Evolutionary conservation across 2,329 filamentous ascomycete genomes (phyloP).

Genomic region (Rutstroemia sp.): DNA sequence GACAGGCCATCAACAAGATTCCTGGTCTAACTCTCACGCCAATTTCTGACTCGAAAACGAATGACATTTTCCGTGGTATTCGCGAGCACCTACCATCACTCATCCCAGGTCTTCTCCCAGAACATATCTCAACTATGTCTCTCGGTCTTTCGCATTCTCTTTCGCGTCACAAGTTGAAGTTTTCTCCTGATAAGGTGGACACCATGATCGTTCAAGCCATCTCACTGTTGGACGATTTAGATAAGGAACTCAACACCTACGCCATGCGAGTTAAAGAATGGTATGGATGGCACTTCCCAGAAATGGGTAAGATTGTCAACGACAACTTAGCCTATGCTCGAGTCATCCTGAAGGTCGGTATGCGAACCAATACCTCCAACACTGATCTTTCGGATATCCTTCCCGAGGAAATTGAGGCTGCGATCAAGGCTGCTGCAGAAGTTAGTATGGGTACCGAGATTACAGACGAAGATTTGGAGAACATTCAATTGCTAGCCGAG

Average conservation of each 20-base stretch:
- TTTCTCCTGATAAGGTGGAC: slow-evolving; percentile 97
- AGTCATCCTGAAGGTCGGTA: slow-evolving; percentile 82
- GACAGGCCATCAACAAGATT: slow-evolving; percentile 85
- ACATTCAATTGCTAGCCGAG: slow-evolving; percentile 85
- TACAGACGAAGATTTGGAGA: slow-evolving; percentile 82
- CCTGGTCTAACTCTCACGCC: slow-evolving; percentile 79
- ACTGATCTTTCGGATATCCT: slow-evolving; percentile 83
- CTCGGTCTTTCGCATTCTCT: slow-evolving; percentile 95
- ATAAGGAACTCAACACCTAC: slow-evolving; percentile 98
- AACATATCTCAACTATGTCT: slow-evolving; percentile 89
- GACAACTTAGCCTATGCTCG: slow-evolving; percentile 93
- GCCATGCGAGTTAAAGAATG: slow-evolving; percentile 99
- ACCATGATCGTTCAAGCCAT: slow-evolving; percentile 99
- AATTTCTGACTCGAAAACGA: slow-evolving; percentile 72
- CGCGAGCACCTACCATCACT: slow-evolving; percentile 84
- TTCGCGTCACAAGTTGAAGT: slow-evolving; percentile 96
- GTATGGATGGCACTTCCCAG: slow-evolving; percentile 99
- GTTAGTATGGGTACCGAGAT: slow-evolving; percentile 99
- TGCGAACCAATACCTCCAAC: slow-evolving; percentile 70
- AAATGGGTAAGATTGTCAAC: slow-evolving; percentile 93
- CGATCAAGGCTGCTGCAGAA: slow-evolving; percentile 90
- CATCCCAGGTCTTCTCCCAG: slow-evolving; percentile 77
- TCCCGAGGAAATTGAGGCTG: slow-evolving; percentile 87
- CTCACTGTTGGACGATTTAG: slow-evolving; percentile 85
- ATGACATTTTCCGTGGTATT: slow-evolving; percentile 90